Base-by-base conservation (phyloP, 2,329 filamentous ascomycete species). In the Elsinoe australis region DNA sequence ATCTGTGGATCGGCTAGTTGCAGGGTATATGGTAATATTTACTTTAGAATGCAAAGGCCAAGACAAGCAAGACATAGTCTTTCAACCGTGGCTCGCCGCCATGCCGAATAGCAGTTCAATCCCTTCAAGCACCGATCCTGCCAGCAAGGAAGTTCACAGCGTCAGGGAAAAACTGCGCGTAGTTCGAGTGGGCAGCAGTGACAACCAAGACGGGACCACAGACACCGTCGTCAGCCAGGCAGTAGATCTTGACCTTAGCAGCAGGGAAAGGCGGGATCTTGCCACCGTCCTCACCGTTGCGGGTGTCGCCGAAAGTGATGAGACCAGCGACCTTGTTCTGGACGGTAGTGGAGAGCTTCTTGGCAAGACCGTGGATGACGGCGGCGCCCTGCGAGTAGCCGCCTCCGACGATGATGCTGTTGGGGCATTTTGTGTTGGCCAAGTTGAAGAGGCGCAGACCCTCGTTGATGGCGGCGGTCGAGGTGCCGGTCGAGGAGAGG, bases 231-330 rank as follows among this genome's bases (percentile, higher is more conserved):
- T 53, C 56, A 9, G 51, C 19, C 29, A 55, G 55, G 44, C 61
- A 63, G 52, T 58, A 61, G 39, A 58, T 53, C 49, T 56, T 57
- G 39, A 59, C 52, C 36, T 58, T 58, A n/a, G 33, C n/a, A 4
- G 33, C 19, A n/a, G 66, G 63, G 47, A 63, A 68, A 34, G 55
- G 55, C 0, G 57, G 54, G 33, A 69, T 67, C 7, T 54, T 50
- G 12, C 66, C 64, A 18, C 49, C 47, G 44, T 66, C 64, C 56
- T 68, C 65, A 41, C 48, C 39, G 45, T 68, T 68, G 51, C 61
- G 58, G 4, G 66, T 68, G 56, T 69, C 65, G 12, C 67, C 66
- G 39, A 66, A 69, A 8, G 67, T 56, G 19, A 67, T 64, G 1
- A 64, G 57, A 7, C 65, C 66, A n/a, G 61, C 62, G 49, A 68